A percentile compares a stretch with the other conserved stretches of the same genome.
Evolutionary conservation across 1,284 basidiomycete genomes (phyloP).

Genomic region (Stygiomarasmius scandens): DNA sequence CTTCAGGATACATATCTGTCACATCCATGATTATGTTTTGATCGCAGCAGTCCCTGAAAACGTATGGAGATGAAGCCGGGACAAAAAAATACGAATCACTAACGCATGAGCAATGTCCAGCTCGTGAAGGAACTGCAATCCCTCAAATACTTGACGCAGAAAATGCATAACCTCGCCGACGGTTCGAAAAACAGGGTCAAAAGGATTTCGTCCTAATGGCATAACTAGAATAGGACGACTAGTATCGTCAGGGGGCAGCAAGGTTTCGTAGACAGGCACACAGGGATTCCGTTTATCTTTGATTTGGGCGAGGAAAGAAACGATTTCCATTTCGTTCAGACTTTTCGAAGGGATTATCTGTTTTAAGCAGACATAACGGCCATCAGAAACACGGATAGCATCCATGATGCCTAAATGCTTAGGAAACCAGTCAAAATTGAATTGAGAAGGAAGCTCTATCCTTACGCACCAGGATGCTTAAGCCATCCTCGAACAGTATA

Average conservation of each 20-base stretch:
- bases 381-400: slow-evolving; percentile 7
- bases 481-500: slow-evolving; percentile 8
- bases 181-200: slow-evolving; percentile 20
- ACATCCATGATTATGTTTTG: slow-evolving; percentile 17
- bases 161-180: slow-evolving; percentile 22
- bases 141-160: slow-evolving; percentile 21
- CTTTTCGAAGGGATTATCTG: background rate
- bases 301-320: background rate
- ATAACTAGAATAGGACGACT: slow-evolving; percentile 18
- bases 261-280: slow-evolving; percentile 10
- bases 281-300: slow-evolving; percentile 13
- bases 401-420: slow-evolving; percentile 1
- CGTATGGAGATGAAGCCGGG: too few species aligned
- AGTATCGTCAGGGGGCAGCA: slow-evolving; percentile 7
- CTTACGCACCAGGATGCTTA: background rate
- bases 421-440: too few species aligned
- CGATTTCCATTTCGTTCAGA: slow-evolving; percentile 9
- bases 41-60: background rate
- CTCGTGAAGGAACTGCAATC: slow-evolving; percentile 7
- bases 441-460: too few species aligned
- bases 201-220: slow-evolving; percentile 13
- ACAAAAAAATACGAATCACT: background rate
- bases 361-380: slow-evolving; percentile 6
- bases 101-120: slow-evolving; percentile 16
- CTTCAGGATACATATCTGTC: slow-evolving; percentile 8